A percentile compares a stretch with the other conserved stretches of the same genome.
Conservation (phyloP, 1,139 yeast species). For the Entelexis paramagnoliae region DNA sequence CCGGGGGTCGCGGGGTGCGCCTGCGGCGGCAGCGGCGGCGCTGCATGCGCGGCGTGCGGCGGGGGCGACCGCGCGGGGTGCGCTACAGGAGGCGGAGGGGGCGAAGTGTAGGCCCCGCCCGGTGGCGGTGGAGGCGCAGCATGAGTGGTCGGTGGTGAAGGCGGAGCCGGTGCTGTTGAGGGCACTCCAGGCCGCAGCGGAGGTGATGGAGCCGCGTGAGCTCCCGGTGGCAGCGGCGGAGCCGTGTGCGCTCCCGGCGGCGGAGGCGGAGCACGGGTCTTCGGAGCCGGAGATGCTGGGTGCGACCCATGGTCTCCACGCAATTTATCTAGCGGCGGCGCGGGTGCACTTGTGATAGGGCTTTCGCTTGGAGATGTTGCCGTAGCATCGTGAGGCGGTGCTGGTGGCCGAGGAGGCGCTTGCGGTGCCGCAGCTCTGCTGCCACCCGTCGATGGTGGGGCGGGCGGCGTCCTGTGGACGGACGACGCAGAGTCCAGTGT, state of each 20-base stretch:
- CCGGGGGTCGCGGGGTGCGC: constrained; percentile 10
- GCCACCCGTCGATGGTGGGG: constrained; percentile 25
- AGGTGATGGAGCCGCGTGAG: constrained; percentile 14
- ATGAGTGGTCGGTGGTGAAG: constrained; percentile 24
- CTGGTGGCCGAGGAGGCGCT: constrained; percentile 14
- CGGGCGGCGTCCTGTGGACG: constrained; percentile 26
- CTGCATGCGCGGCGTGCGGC: constrained; percentile 8
- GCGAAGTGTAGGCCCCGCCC: not conserved
- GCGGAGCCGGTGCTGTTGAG: constrained; percentile 20
- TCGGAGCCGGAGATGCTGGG: not conserved
- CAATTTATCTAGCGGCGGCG: not conserved
- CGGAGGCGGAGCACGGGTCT: not conserved
- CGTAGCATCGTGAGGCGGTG: not conserved
- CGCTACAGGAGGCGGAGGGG: not conserved
- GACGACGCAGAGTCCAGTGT: constrained; percentile 9
- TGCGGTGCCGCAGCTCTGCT: no score
- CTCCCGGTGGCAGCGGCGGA: constrained; percentile 7
- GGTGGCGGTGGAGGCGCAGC: constrained; percentile 7
- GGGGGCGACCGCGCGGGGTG: constrained; percentile 12
- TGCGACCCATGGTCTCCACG: not conserved
- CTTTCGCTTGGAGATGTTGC: constrained; percentile 22
- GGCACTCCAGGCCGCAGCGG: constrained; percentile 4
- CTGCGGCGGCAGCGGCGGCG: constrained; percentile 8
- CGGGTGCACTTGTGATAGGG: not conserved
- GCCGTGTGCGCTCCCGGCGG: constrained; percentile 11